Evolutionary conservation across 768 basidiomycete species (phyloP).

Genomic region (Cystofilobasidium capitatum): DNA sequence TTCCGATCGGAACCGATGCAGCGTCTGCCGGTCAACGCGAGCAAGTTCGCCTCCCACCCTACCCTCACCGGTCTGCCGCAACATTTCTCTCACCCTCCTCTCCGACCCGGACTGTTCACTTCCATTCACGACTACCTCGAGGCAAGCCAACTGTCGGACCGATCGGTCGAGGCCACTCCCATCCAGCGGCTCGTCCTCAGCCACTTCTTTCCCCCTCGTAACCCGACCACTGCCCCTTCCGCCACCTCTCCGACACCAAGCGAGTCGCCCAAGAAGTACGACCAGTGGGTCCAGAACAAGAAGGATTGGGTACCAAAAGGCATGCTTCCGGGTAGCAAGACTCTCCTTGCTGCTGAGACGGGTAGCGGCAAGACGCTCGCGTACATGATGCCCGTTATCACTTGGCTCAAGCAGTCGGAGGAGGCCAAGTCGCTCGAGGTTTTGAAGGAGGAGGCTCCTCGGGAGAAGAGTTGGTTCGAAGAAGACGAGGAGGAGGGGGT

Average conservation of each 20-base stretch:
- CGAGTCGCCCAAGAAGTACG: background rate
- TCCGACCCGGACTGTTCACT: conserved; percentile 2
- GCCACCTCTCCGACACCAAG: background rate
- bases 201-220: conserved; percentile 21
- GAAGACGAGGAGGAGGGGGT: background rate
- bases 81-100: conserved; percentile 20
- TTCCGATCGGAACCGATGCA: conserved; percentile 20
- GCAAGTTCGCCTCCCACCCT: conserved; percentile 19
- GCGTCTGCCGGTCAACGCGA: conserved; percentile 1
- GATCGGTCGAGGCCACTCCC: conserved; percentile 8
- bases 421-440: background rate
- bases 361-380: conserved; percentile 88
- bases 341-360: conserved; percentile 74
- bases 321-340: conserved; percentile 37
- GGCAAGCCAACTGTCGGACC: too few relatives aligned
- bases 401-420: conserved; percentile 64
- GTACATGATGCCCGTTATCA: conserved; percentile 73
- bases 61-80: conserved; percentile 18
- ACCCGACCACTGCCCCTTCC: too few relatives aligned
- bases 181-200: conserved; percentile 24
- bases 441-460: background rate
- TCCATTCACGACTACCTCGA: conserved; percentile 15
- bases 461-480: background rate
- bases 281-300: background rate
- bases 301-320: conserved; percentile 6